Evolutionary conservation across 495 filamentous ascomycete species (phyloP).

Genomic region (Sordaria brevicollis): DNA sequence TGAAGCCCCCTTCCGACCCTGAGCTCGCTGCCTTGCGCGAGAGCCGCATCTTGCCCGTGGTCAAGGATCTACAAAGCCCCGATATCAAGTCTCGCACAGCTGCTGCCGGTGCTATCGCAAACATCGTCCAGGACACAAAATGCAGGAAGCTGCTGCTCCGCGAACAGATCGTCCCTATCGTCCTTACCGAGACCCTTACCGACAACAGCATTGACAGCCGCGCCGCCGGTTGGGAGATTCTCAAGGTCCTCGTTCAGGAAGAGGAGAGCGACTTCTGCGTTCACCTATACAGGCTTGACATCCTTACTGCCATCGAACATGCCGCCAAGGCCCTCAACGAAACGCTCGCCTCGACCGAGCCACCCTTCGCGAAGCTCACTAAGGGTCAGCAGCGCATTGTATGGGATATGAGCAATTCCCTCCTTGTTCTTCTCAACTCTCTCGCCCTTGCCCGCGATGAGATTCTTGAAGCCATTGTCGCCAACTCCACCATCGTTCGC

Average conservation of each 20-base stretch:
- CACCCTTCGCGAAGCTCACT: slow-evolving; percentile 28
- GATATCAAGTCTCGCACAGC: slow-evolving; percentile 42
- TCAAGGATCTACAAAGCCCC: slow-evolving; percentile 44
- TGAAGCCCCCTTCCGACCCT: slow-evolving; percentile 44
- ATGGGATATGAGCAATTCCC: slow-evolving; percentile 39
- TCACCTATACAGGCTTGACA: slow-evolving; percentile 47
- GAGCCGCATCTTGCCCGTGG: slow-evolving; percentile 44
- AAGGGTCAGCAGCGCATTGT: slow-evolving; percentile 39
- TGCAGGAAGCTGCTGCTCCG: slow-evolving; percentile 49
- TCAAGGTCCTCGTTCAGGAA: slow-evolving; percentile 45
- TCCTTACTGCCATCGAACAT: slow-evolving; percentile 44
- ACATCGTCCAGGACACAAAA: slow-evolving; percentile 47
- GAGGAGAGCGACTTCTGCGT: slow-evolving; percentile 53
- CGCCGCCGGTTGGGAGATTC: slow-evolving; percentile 50
- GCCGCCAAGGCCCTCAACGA: slow-evolving; percentile 38
- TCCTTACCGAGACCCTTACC: slow-evolving; percentile 50
- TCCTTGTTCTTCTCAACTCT: slow-evolving; percentile 33
- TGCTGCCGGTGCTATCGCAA: slow-evolving; percentile 44
- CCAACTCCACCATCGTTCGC: slow-evolving; percentile 31
- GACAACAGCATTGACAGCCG: slow-evolving; percentile 46
- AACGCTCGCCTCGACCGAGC: slow-evolving; percentile 26
- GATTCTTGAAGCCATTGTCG: slow-evolving; percentile 39
- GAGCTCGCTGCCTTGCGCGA: slow-evolving; percentile 47
- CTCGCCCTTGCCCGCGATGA: slow-evolving; percentile 44
- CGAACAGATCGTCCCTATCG: slow-evolving; percentile 48